A percentile compares a stretch with the other conserved stretches of the same genome.
Conservation (phyloP, 495 filamentous ascomycete genomes). For the Collariella sp. region DNA sequence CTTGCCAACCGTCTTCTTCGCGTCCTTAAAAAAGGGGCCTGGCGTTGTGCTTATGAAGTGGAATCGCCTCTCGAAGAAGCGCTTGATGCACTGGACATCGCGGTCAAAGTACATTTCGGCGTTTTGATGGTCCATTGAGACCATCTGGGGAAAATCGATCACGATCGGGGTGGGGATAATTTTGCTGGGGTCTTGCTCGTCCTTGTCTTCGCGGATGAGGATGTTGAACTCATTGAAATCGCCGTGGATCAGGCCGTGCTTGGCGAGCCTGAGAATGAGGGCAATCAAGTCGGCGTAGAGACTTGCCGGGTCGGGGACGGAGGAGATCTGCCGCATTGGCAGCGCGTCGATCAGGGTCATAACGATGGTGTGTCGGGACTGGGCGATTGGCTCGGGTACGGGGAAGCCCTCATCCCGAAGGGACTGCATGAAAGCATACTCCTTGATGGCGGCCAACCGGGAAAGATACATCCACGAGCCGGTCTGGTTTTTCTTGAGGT, state of each 20-base stretch:
- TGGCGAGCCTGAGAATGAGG: constrained; percentile 76
- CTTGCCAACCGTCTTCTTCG: constrained; percentile 61
- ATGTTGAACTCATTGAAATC: constrained; percentile 99
- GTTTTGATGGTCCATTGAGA: constrained; percentile 88
- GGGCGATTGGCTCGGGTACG: constrained; percentile 77
- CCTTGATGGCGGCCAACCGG: constrained; percentile 81
- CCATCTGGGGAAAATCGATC: constrained; percentile 98
- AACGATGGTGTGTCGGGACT: constrained; percentile 88
- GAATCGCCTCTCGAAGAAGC: constrained; percentile 83
- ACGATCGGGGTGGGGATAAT: constrained; percentile 57
- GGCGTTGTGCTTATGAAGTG: constrained; percentile 72
- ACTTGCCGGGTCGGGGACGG: constrained; percentile 64
- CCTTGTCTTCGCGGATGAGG: constrained; percentile 65
- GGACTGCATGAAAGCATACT: constrained; percentile 86
- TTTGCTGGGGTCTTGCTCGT: constrained; percentile 19
- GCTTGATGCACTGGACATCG: constrained; percentile 88
- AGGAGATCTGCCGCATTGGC: constrained; percentile 75
- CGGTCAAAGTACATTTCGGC: constrained; percentile 94
- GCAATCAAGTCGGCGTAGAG: constrained; percentile 86
- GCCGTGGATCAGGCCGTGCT: constrained; percentile 86
- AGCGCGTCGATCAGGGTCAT: constrained; percentile 88
- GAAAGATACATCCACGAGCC: constrained; percentile 96
- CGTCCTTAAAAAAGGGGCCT: constrained; percentile 78
- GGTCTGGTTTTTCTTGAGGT: constrained; percentile 69
- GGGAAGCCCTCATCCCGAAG: constrained; percentile 74